phyloP scores from a whole-genome alignment of 2,329 filamentous ascomycete genomes.

The Metarhizium album region DNA sequence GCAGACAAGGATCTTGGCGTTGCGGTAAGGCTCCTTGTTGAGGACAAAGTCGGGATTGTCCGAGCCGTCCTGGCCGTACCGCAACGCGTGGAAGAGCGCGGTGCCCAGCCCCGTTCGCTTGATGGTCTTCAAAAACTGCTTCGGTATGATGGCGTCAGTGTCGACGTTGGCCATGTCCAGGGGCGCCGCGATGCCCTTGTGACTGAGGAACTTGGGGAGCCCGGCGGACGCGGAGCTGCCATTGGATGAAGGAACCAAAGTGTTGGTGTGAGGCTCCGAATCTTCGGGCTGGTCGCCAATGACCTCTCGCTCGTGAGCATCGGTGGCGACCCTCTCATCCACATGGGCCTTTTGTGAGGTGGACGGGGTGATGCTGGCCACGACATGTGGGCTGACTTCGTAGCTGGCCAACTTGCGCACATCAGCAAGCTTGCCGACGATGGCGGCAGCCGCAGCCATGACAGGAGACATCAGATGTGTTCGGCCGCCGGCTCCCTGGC shows the following conservation, averaged over 20 bases:
- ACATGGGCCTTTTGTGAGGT: constrained; percentile 33
- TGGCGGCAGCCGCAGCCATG: constrained; percentile 86
- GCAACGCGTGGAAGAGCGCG: constrained; percentile 77
- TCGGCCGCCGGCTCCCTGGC: constrained; percentile 81
- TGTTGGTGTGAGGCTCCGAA: constrained; percentile 53
- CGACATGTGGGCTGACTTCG: constrained; percentile 48
- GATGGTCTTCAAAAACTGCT: constrained; percentile 98
- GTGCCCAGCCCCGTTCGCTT: constrained; percentile 88
- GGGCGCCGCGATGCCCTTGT: constrained; percentile 81
- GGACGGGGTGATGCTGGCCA: constrained; percentile 34
- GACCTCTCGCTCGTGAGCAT: constrained; percentile 41
- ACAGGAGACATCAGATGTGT: constrained; percentile 96
- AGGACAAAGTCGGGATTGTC: constrained; percentile 78
- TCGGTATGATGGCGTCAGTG: constrained; percentile 98
- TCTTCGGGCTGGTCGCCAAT: constrained; percentile 53
- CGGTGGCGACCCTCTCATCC: constrained; percentile 41
- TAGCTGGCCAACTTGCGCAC: constrained; percentile 67
- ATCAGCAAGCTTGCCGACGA: constrained; percentile 84
- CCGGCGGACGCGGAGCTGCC: constrained; percentile 40
- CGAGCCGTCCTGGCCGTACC: constrained; percentile 62
- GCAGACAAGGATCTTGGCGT: constrained; percentile 80
- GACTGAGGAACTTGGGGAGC: constrained; percentile 71
- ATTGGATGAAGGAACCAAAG: constrained; percentile 22
- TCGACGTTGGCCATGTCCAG: constrained; percentile 86
- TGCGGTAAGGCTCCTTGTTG: constrained; percentile 78